These are phyloP conservation scores for Ilyonectria destructans DNA, from an alignment of 2,329 filamentous ascomycete species.

Conservation along the genomic window DNA sequence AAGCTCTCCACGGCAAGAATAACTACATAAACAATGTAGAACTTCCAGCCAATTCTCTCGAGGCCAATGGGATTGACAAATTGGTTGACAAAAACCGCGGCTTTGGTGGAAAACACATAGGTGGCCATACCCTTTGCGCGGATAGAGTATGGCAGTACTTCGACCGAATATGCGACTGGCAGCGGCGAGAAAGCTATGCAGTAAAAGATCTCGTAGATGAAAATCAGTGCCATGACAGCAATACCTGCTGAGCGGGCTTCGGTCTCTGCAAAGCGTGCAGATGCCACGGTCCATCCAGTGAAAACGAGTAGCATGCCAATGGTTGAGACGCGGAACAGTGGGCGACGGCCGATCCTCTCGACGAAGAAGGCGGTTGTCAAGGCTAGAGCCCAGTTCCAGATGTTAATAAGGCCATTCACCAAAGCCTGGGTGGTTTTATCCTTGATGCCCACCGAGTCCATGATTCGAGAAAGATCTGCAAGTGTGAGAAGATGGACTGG, in stretches of 20 bases:
- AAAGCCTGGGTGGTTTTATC: slow-evolving; percentile 49
- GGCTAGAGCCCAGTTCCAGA: slow-evolving; percentile 50
- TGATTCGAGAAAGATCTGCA: slow-evolving; percentile 45
- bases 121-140: slow-evolving; percentile 66
- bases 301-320: slow-evolving; percentile 53
- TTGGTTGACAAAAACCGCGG: slow-evolving; percentile 52
- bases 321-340: slow-evolving; percentile 52
- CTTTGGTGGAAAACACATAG: slow-evolving; percentile 49
- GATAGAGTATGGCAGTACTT: slow-evolving; percentile 68
- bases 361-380: slow-evolving; percentile 49
- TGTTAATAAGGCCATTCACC: slow-evolving; percentile 50
- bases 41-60: slow-evolving; percentile 66
- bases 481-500: slow-evolving; percentile 18
- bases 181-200: slow-evolving; percentile 71
- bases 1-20: slow-evolving; percentile 65
- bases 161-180: slow-evolving; percentile 66
- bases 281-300: slow-evolving; percentile 55
- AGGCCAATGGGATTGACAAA: slow-evolving; percentile 69
- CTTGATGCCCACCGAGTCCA: slow-evolving; percentile 41
- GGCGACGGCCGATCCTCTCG: slow-evolving; percentile 51
- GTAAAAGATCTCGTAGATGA: slow-evolving; percentile 62
- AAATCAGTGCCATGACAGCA: slow-evolving; percentile 56
- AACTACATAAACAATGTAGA: slow-evolving; percentile 72
- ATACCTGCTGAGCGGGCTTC: slow-evolving; percentile 49
- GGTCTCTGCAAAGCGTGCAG: slow-evolving; percentile 52